Evolutionary conservation across 2,329 filamentous ascomycete genomes (phyloP), one percentile per base, ranked within the genome.

Genomic region (Diaporthe ampelina): DNA sequence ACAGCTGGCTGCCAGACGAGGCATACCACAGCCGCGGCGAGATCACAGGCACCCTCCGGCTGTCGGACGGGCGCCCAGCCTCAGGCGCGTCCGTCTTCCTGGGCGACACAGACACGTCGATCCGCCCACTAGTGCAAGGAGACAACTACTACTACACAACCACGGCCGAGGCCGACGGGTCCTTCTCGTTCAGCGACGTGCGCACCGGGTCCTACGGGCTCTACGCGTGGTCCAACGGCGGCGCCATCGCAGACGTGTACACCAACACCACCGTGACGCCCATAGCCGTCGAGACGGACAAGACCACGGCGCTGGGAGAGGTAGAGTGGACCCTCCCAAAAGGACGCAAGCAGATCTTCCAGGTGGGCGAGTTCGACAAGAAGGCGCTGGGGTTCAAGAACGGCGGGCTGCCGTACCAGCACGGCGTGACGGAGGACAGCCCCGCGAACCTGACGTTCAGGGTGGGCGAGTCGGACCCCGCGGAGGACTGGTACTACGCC

Each of bases 211-310:
- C 80, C 2, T 89, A 88, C 75, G 87, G 84, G 0, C 77, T 89
- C 1, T 86, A 88, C 72, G 87, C 87, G 0, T 89, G 87, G 86
- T 84, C 85, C 1, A 86, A 86, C 74, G 86, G 86, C 73, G 85
- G 84, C 35, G 77, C 75, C 10, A 80, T 88, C 19, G 80, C 79
- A 9, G 83, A 88, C 63, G 86, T 89, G 1, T 84, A 84, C 19
- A 88, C 86, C 0, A 83, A 83, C 29, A 82, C 86, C 74, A 78
- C 84, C 0, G 77, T 81, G 19, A 85, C 86, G 72, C 82, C 85
- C 65, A 79, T 88, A 24, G 79, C 77, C 1, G 81, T 88, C 19
- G 71, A 77, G 3, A 76, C 81, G 0, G 79, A 79, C 4, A 79
- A 83, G 45, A 79, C 79, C 4, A 83, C 81, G 0, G 80, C 83